Conservation (phyloP, 768 basidiomycete genomes). For the Leccinum obscurum region DNA sequence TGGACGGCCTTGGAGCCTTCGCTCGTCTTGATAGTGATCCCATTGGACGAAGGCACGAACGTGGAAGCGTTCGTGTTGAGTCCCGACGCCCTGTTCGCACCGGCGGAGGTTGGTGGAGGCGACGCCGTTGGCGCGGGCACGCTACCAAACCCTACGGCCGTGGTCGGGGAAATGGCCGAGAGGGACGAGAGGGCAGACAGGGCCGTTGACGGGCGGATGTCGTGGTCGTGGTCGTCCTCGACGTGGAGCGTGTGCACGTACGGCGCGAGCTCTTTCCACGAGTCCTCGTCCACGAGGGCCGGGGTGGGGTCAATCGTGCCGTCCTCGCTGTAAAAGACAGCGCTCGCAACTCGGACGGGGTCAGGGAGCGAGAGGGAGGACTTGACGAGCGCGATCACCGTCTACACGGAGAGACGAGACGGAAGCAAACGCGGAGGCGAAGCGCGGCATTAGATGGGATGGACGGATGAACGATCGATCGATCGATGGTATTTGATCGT, state of each 20-base stretch:
- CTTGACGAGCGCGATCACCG: slow-evolving; percentile 28
- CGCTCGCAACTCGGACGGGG: slow-evolving; percentile 21
- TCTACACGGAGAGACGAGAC: slow-evolving; percentile 12
- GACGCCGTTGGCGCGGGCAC: neutral
- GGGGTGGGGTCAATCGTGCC: slow-evolving; percentile 27
- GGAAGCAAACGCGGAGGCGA: neutral
- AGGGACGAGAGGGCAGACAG: slow-evolving; percentile 12
- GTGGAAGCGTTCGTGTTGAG: slow-evolving; percentile 28
- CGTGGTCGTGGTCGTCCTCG: slow-evolving; percentile 26
- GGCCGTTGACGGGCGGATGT: slow-evolving; percentile 12
- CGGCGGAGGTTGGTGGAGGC: neutral
- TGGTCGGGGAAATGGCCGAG: slow-evolving; percentile 7
- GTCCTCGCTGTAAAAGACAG: slow-evolving; percentile 32
- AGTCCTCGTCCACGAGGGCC: slow-evolving; percentile 31
- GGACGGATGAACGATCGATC: neutral
- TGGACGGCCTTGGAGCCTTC: slow-evolving; percentile 17
- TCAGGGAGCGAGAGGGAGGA: slow-evolving; percentile 23
- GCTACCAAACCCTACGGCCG: neutral
- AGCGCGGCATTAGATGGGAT: neutral
- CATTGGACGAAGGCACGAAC: slow-evolving; percentile 21
- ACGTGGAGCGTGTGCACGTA: slow-evolving; percentile 33
- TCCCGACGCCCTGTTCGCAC: neutral
- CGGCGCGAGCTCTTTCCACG: slow-evolving; percentile 34
- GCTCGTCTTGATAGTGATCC: slow-evolving; percentile 24
- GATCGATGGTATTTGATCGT: neutral